These are phyloP conservation scores for Cantharellus cinnabarinus DNA, from an alignment of 768 basidiomycete genomes.

Conservation along the genomic window DNA sequence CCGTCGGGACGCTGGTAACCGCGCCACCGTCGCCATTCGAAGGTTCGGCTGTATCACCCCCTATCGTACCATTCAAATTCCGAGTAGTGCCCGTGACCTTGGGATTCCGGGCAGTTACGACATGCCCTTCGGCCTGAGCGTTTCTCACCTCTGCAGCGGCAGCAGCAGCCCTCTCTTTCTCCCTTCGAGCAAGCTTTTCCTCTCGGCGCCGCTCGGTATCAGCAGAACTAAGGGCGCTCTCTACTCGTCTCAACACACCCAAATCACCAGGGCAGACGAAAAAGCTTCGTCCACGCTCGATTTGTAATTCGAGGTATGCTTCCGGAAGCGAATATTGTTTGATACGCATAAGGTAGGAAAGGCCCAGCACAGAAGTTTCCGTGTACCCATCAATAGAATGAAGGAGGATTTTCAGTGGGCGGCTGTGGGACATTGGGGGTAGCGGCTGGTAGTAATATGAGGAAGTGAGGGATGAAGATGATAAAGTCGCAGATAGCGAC, in stretches of 20 bases:
- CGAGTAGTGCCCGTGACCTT: background rate
- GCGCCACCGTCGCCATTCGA: background rate
- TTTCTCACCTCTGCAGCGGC: background rate
- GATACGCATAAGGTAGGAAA: conserved; percentile 69
- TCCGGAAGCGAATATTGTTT: conserved; percentile 52
- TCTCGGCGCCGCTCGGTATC: conserved; percentile 9
- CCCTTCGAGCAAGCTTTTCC: conserved; percentile 6
- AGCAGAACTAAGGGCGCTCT: conserved; percentile 24
- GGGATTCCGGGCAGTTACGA: too few species aligned
- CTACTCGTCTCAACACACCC: conserved; percentile 47
- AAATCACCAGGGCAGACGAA: conserved; percentile 81
- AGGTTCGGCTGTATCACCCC: too few species aligned
- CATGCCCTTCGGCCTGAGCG: background rate
- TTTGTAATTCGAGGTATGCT: conserved; percentile 80
- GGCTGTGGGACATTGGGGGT: conserved; percentile 24
- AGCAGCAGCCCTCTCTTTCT: background rate
- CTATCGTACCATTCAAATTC: background rate
- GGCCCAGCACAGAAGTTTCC: conserved; percentile 72
- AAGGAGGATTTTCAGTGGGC: conserved; percentile 48
- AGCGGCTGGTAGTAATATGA: background rate
- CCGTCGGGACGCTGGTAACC: background rate
- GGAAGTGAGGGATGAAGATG: background rate
- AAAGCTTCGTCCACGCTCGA: conserved; percentile 38
- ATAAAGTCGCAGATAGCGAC: background rate
- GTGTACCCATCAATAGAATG: conserved; percentile 85